A percentile compares a stretch with the other conserved stretches of the same genome.
These are phyloP conservation scores for Novymonas esmeraldas DNA, from an alignment of 208 protist species.

Conservation along the genomic window DNA sequence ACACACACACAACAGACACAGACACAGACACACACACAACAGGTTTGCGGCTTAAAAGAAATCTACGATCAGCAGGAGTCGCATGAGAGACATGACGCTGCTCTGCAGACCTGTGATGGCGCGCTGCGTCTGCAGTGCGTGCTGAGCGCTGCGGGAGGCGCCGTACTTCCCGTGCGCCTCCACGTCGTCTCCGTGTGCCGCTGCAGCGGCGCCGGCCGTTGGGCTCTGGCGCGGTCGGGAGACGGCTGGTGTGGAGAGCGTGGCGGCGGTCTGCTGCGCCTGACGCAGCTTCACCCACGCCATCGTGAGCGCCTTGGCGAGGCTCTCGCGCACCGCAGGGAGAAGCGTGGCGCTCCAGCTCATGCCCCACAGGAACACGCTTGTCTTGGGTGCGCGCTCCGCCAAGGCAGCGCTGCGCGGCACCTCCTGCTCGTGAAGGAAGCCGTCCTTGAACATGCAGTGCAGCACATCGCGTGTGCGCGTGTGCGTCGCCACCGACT, in stretches of 20 bases:
- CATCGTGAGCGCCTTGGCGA: conserved; percentile 53
- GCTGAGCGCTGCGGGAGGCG: conserved; percentile 8
- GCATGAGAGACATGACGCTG: conserved; percentile 63
- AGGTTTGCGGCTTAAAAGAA: too few relatives aligned
- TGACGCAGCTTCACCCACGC: conserved; percentile 38
- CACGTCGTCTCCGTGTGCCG: conserved; percentile 9
- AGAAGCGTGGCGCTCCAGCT: conserved; percentile 41
- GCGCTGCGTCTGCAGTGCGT: conserved; percentile 32
- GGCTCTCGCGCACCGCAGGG: conserved; percentile 45
- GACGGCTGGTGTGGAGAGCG: background rate
- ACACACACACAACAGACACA: too few relatives aligned
- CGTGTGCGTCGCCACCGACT: conserved; percentile 69
- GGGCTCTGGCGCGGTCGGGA: background rate
- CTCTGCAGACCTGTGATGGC: conserved; percentile 63
- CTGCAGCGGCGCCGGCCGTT: background rate
- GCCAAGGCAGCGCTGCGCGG: conserved; percentile 43
- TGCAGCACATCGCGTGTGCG: conserved; percentile 72
- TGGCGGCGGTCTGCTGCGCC: conserved; percentile 19
- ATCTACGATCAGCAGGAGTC: conserved; percentile 69
- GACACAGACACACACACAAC: too few relatives aligned
- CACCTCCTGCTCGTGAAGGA: conserved; percentile 72
- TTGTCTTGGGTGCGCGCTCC: conserved; percentile 61
- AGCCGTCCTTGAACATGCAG: conserved; percentile 79
- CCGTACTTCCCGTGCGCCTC: conserved; percentile 17
- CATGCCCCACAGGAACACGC: conserved; percentile 71